Evolutionary conservation across 176 grass and related monocot genomes (phyloP), one percentile per base, ranked within the genome.

Genomic region (Oryza coarctata): DNA sequence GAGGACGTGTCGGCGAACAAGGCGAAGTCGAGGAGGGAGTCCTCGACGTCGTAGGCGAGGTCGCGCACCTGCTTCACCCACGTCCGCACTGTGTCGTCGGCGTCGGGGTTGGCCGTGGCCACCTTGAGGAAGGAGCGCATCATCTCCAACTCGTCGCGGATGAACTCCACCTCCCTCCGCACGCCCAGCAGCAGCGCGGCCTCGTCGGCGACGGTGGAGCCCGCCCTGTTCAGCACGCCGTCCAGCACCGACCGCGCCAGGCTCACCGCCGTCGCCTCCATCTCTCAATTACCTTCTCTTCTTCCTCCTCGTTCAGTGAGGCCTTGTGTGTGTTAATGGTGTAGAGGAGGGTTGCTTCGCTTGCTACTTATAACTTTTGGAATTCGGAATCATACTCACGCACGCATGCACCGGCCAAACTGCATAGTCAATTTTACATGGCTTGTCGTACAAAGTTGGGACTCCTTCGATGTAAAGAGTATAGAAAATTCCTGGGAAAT

Each of bases 11-110:
- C 43, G 7, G 50, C 33, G 61, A 74, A 84, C 35, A 79, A 66
- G 3, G 43, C 76, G 76, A 84, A 70, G 61, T 84, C 52, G 52
- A 57, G 52, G 52, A 57, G 52, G 60, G 65, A 77, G 41, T 86
- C 88, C 83, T 90, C 88, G 73, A 82, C 57, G 71, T 86, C 88
- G 73, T 72, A 78, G 4, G 73, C 73, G 22, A 82, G 60, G 11
- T 90, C 83, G 23, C 77, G 77, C 27, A 89, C 88, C 60, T 86
- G 83, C 65, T 82, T 82, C 33, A 86, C 71, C 82, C 82, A 85
- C 0, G 69, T 84, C 29, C 49, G 62, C 11, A 55, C 43, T 25
- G 30, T 86, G 76, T 86, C 80, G 27, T 23, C 25, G 34, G 34
- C 64, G 35, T 70, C 47, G 0, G 63, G 74, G 13, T 60, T 0